phyloP scores from a whole-genome alignment of 2,329 filamentous ascomycete genomes.

The Apiospora kogelbergensis region DNA sequence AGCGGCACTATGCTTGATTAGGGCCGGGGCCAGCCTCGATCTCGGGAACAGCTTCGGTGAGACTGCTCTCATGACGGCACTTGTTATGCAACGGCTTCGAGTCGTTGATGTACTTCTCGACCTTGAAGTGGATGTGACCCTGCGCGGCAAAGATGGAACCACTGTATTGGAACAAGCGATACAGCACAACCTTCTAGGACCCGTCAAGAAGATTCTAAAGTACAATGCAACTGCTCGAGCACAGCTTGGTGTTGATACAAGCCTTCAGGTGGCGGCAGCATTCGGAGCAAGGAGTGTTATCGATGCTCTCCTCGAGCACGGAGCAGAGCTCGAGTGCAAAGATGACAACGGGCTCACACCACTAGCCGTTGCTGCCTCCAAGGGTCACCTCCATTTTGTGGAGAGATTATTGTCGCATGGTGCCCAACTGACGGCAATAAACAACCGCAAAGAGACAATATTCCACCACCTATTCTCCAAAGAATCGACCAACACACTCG shows the following conservation, averaged over 20 bases:
- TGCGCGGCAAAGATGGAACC: background rate
- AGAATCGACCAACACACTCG: too few relatives aligned
- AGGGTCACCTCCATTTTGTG: background rate
- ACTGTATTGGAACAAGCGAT: background rate
- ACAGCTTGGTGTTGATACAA: background rate
- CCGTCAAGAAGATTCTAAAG: background rate
- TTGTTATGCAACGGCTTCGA: background rate
- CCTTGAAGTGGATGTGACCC: background rate
- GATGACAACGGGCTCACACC: background rate
- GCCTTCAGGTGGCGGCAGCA: background rate
- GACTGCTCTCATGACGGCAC: background rate
- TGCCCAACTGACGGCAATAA: background rate
- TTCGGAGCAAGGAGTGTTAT: background rate
- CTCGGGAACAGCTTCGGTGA: background rate
- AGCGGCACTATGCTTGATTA: background rate
- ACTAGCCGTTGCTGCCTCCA: background rate
- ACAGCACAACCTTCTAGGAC: background rate
- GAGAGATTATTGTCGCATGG: background rate
- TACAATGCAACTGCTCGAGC: too few relatives aligned
- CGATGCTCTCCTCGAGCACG: background rate
- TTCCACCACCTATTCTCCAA: background rate
- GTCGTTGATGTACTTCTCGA: background rate
- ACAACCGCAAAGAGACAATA: background rate
- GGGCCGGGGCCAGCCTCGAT: background rate
- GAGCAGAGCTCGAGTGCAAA: background rate